These are phyloP conservation scores for Mycena citricolor DNA, from an alignment of 1,284 basidiomycete genomes.

Conservation along the genomic window DNA sequence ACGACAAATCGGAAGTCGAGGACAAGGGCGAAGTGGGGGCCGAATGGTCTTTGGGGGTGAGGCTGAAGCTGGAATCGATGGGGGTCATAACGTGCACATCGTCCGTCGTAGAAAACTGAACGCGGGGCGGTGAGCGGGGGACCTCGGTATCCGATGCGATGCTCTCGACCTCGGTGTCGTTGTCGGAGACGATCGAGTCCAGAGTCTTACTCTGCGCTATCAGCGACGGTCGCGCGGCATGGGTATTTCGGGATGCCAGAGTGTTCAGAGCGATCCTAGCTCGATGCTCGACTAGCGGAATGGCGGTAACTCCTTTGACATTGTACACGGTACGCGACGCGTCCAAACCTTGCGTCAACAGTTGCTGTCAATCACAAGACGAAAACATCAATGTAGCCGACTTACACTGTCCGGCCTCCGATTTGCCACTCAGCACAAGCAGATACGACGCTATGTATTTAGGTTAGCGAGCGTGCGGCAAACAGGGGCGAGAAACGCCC, in stretches of 20 bases:
- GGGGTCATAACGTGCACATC: constrained; percentile 45
- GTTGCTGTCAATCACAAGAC: constrained; percentile 17
- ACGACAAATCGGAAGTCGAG: constrained; percentile 54
- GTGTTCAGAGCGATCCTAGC: constrained; percentile 52
- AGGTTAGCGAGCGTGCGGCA: constrained; percentile 11
- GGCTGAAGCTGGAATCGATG: constrained; percentile 23
- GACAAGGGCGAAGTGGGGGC: constrained; percentile 35
- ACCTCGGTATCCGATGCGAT: constrained; percentile 17
- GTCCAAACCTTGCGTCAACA: constrained; percentile 55
- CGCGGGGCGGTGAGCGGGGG: constrained; percentile 33
- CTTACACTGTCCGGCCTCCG: constrained; percentile 63
- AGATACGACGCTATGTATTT: constrained; percentile 66
- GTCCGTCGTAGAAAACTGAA: constrained; percentile 48
- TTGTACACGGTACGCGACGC: constrained; percentile 57
- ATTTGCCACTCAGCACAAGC: constrained; percentile 61
- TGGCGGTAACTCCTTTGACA: constrained; percentile 63
- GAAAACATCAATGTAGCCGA: constrained; percentile 21
- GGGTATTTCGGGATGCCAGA: constrained; percentile 48
- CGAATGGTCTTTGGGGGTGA: constrained; percentile 25
- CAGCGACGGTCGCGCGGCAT: constrained; percentile 46
- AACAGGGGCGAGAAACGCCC: constrained; percentile 23
- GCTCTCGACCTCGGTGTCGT: constrained; percentile 16
- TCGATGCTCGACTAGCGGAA: constrained; percentile 62
- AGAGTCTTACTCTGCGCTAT: constrained; percentile 30
- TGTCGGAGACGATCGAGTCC: constrained; percentile 25